A percentile compares a stretch with the other conserved stretches of the same genome.
Evolutionary conservation across 108 stramenopile species (phyloP).

Genomic region (Conticribra weissflogii): DNA sequence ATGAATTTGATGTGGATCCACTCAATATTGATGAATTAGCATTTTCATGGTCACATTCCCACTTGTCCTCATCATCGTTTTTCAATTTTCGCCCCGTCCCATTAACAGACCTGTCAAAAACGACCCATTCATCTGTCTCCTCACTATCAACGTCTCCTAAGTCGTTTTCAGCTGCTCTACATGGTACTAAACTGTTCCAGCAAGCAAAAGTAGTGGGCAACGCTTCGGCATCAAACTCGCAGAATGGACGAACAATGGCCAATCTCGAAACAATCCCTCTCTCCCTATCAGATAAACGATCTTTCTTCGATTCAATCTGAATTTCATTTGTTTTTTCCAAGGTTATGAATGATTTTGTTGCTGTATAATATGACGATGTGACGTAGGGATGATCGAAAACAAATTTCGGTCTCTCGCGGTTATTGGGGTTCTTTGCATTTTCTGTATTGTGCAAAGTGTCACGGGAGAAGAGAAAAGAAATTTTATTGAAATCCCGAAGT

Average conservation of each 20-base stretch:
- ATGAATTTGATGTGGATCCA: conserved; percentile 15
- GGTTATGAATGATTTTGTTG: conserved; percentile 28
- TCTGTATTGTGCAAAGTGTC: not conserved
- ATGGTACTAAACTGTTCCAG: conserved; percentile 58
- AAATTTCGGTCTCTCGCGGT: conserved; percentile 29
- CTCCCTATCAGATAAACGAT: conserved; percentile 28
- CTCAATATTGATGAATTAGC: conserved; percentile 15
- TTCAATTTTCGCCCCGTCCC: conserved; percentile 25
- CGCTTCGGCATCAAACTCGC: conserved; percentile 57
- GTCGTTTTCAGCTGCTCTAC: conserved; percentile 51
- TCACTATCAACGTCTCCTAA: conserved; percentile 34
- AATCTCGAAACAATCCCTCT: conserved; percentile 37
- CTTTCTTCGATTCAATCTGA: conserved; percentile 38
- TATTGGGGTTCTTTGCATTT: not conserved
- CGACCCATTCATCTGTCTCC: conserved; percentile 27
- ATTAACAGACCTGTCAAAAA: conserved; percentile 42
- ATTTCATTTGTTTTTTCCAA: conserved; percentile 25
- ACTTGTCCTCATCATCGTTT: conserved; percentile 16
- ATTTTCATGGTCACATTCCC: conserved; percentile 35
- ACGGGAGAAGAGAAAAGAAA: not conserved
- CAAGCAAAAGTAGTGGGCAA: conserved; percentile 55
- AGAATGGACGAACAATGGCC: conserved; percentile 57
- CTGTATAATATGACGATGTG: conserved; percentile 50
- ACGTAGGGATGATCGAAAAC: conserved; percentile 61
- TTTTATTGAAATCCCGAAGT: not conserved